Conservation (phyloP, 2,329 filamentous ascomycete genomes). For the Aspergillus japonicus region DNA sequence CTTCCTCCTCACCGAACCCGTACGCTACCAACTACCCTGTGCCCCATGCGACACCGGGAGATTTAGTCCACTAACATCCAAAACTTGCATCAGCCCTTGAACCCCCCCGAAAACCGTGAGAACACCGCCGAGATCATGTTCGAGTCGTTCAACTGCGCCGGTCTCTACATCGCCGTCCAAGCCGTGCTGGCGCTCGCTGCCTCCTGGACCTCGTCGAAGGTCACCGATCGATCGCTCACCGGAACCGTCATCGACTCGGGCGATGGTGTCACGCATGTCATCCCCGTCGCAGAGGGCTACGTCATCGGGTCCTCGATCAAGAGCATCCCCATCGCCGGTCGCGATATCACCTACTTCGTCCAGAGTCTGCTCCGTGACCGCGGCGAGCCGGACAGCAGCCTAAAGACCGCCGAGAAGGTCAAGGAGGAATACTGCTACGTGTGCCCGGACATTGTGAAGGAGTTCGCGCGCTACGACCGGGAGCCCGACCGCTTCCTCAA, state of each 20-base stretch:
- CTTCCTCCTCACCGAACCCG: slow-evolving; percentile 95
- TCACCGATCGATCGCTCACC: slow-evolving; percentile 90
- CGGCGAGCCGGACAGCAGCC: slow-evolving; percentile 90
- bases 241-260: slow-evolving; percentile 98
- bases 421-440: slow-evolving; percentile 99
- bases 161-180: slow-evolving; percentile 97
- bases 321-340: slow-evolving; percentile 94
- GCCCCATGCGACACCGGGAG: not conserved
- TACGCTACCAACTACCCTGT: slow-evolving; percentile 47
- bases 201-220: slow-evolving; percentile 98
- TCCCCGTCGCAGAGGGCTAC: slow-evolving; percentile 96
- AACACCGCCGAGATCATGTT: slow-evolving; percentile 99
- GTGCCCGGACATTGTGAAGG: slow-evolving; percentile 97
- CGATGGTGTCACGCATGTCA: slow-evolving; percentile 98
- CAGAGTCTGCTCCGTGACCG: slow-evolving; percentile 94
- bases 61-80: not conserved
- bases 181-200: slow-evolving; percentile 93
- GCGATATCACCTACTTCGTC: slow-evolving; percentile 98
- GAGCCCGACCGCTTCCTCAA: slow-evolving; percentile 89
- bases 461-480: slow-evolving; percentile 90
- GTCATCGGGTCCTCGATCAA: slow-evolving; percentile 99
- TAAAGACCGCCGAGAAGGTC: slow-evolving; percentile 97
- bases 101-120: slow-evolving; percentile 97
- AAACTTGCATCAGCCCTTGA: slow-evolving; percentile 67
- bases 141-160: slow-evolving; percentile 98